A percentile compares a stretch with the other conserved stretches of the same genome.
Evolutionary conservation across 139 green algal species (phyloP).

Genomic region (Chlamydomonas eustigma): DNA sequence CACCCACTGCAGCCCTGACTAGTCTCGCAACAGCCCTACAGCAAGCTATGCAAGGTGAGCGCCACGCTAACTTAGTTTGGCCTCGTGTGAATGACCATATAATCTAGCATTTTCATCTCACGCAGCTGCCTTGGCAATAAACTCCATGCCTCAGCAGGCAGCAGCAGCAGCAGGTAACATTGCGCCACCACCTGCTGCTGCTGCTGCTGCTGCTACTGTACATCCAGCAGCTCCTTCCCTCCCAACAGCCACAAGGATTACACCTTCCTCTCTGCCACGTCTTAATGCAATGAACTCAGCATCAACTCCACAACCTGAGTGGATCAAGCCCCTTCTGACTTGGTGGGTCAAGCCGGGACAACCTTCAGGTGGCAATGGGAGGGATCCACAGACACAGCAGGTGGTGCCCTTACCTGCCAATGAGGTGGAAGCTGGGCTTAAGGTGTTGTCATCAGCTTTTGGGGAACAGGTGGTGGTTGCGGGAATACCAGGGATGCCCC

Average conservation of each 20-base stretch:
- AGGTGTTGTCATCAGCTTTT: neutral
- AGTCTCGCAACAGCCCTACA: neutral
- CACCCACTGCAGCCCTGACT: neutral
- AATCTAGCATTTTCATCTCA: neutral
- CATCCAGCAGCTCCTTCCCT: too few relatives aligned
- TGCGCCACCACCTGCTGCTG: neutral
- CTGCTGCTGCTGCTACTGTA: too few relatives aligned
- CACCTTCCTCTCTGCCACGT: too few relatives aligned
- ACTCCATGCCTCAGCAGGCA: neutral
- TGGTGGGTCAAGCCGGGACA: too few relatives aligned
- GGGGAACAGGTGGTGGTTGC: neutral
- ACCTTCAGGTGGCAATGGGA: neutral
- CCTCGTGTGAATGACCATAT: neutral
- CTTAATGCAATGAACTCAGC: neutral
- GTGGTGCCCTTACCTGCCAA: too few relatives aligned
- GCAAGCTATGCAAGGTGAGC: slow-evolving; percentile 11
- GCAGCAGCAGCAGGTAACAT: neutral
- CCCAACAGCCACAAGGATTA: too few relatives aligned
- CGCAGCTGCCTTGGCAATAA: neutral
- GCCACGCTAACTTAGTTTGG: neutral
- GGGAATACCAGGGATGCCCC: neutral
- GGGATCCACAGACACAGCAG: neutral
- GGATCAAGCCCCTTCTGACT: neutral
- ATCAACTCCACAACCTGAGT: neutral
- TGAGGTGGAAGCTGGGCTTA: neutral